Base-by-base conservation (phyloP, 352 stramenopile genomes). In the Globisporangium radiosum region DNA sequence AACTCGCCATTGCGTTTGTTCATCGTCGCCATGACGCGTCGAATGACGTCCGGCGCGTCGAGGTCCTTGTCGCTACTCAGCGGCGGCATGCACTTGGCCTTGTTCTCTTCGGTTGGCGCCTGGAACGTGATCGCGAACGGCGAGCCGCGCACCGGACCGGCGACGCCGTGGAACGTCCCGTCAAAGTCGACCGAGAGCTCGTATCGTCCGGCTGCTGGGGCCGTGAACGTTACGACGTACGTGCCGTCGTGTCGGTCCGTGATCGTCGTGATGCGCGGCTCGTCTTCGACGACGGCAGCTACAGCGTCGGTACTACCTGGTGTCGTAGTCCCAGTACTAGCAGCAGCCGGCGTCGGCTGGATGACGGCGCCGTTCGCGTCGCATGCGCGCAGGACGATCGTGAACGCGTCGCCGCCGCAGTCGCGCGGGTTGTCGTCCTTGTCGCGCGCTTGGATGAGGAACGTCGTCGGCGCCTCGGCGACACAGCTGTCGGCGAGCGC, bases 331-430 rank as follows among this genome's bases (percentile, higher is more conserved):
- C 25, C 25, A 33, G 25, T 3, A 36, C 14, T 8, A 44, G 40
- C 40, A 36, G 45, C 14, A 33, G 45, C 15, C 13, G 7, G n/a
- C 17, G 8, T 38, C 9, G 52, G 38, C 17, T 57, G 47, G 15
- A 50, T 25, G 14, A 39, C 52, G 1, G 9, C 79, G n/a, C 49
- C 57, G 1, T 60, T 25, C 25, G 60, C 75, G 56, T 69, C 81
- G 1, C 38, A 57, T 7, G 52, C n/a, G 8, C 52, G 52, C 38
- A 96, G 54, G 7, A 62, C 66, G 37, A 98, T 79, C 25, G 68
- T 79, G 66, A 98, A 99, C 59, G 98, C 89, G 60, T 99, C 96
- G 37, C 97, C 97, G 19, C 96, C 96, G 53, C 91, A 98, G 42
- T 96, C 84, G 17, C 96, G 92, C 39, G 87, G 81, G 54, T 73